Base-by-base conservation (phyloP, 176 grass and related monocot genomes). In the Luzula sylvatica region DNA sequence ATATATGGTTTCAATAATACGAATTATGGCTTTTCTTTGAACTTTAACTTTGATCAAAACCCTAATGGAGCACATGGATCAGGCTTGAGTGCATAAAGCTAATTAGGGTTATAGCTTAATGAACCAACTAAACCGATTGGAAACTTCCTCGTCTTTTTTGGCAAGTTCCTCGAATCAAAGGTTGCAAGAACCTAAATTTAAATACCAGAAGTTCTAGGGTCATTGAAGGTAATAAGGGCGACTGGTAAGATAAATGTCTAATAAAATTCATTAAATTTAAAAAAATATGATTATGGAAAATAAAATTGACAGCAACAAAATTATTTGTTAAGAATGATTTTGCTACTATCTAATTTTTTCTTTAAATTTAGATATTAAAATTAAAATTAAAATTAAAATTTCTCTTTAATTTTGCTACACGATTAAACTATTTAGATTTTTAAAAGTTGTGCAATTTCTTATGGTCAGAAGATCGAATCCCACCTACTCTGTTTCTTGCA, bases 31-130 rank as follows among this genome's bases (percentile, higher is more conserved):
- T 28, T 69, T 69, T 39, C 3, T 25, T 27, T 48, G 2, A 46
- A 41, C 59, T 64, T 64, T 64, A 22, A 27, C 53, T 61, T 61
- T 61, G 38, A 61, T 61, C 2, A 7, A 42, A 64, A 47, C 24
- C 59, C 29, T 46, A 49, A 35, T 17, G 35, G 47, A 30, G 42
- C 59, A 64, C 59, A 48, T 64, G 16, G 59, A 64, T 28, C 59
- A 64, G 42, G 59, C 20, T 44, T 48, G 23, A 64, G 18, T 32
- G 23, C 46, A 26, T 64, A 64, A 45, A 63, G 42, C 41, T 27
- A 63, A 26, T 42, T 12, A 11, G 22, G 23, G 58, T 26, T 40
- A n/a, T 60, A 60, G 35, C 20, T 43, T 60, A 41, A 60, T 60
- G 23, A 61, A 45, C 20, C 38, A 12, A 45, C 56, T 12, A 39